Conservation (phyloP, 306 rosid species). For the Vicia faba region DNA sequence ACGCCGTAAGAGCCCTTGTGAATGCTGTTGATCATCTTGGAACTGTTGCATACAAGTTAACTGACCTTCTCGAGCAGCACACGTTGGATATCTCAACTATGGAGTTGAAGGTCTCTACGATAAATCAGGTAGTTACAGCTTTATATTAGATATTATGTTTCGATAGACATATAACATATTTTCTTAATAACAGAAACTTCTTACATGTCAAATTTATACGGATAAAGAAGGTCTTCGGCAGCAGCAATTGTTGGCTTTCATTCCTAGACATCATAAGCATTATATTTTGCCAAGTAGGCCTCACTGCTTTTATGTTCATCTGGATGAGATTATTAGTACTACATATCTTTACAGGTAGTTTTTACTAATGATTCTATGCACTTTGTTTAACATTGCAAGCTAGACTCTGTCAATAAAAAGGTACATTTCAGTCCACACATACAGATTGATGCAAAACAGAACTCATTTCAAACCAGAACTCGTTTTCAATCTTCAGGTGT, state of each 20-base stretch:
- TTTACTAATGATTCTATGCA: constrained; percentile 33
- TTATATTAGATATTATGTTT: constrained; percentile 7
- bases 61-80: constrained; percentile 91
- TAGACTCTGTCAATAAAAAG: constrained; percentile 82
- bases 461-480: constrained; percentile 63
- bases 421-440: constrained; percentile 88
- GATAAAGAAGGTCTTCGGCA: constrained; percentile 89
- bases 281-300: constrained; percentile 89
- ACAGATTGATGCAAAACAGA: constrained; percentile 71
- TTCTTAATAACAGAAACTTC: constrained; percentile 65
- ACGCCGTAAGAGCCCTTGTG: constrained; percentile 89
- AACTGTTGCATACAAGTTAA: constrained; percentile 93
- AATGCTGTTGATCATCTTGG: constrained; percentile 99
- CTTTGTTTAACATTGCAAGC: constrained; percentile 43
- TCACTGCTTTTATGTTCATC: constrained; percentile 35
- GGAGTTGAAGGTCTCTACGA: constrained; percentile 70
- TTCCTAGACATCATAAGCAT: constrained; percentile 97
- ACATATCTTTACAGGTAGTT: constrained; percentile 18
- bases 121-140: constrained; percentile 69
- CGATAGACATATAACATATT: constrained; percentile 30
- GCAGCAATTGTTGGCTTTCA: constrained; percentile 85
- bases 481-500: constrained; percentile 76
- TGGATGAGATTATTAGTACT: constrained; percentile 34
- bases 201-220: constrained; percentile 73
- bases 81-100: constrained; percentile 72